These are phyloP conservation scores for Darksidea phi DNA, from an alignment of 495 filamentous ascomycete genomes.

Conservation along the genomic window DNA sequence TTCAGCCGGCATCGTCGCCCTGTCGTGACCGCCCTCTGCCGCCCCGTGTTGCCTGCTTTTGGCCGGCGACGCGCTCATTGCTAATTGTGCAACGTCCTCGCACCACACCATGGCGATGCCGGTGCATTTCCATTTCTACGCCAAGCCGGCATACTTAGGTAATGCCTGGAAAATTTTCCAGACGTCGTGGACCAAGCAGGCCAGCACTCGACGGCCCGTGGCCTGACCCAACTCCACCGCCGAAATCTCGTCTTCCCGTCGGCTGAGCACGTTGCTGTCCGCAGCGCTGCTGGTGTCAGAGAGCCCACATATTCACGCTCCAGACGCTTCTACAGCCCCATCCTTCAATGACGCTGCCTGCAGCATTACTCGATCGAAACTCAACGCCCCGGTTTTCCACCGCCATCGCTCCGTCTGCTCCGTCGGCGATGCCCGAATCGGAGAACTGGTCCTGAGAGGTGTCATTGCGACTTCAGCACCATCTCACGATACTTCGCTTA, in stretches of 20 bases:
- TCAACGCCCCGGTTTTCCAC: not conserved
- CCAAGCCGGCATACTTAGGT: slow-evolving; percentile 21
- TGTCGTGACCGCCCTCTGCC: not conserved
- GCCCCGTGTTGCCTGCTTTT: not conserved
- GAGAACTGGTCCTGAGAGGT: not conserved
- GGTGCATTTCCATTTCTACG: not conserved
- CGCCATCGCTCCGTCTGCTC: not conserved
- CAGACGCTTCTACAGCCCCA: slow-evolving; percentile 4
- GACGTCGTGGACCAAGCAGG: slow-evolving; percentile 6
- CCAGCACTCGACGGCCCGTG: not conserved
- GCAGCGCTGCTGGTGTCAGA: slow-evolving; percentile 13
- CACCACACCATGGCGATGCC: too few relatives aligned
- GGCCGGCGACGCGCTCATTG: slow-evolving; percentile 10
- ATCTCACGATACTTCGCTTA: slow-evolving; percentile 19
- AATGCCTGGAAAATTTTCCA: slow-evolving; percentile 15
- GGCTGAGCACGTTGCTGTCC: not conserved
- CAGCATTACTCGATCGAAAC: not conserved
- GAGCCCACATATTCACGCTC: slow-evolving; percentile 25
- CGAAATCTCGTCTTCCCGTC: not conserved
- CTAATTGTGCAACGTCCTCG: slow-evolving; percentile 10
- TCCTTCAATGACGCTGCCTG: not conserved
- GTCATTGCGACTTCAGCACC: not conserved
- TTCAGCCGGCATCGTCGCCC: not conserved
- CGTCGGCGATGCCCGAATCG: slow-evolving; percentile 2
- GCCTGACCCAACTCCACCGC: slow-evolving; percentile 13